Evolutionary conservation across 345 rosid genomes (phyloP).

Genomic region (Geranium rotundifolium): DNA sequence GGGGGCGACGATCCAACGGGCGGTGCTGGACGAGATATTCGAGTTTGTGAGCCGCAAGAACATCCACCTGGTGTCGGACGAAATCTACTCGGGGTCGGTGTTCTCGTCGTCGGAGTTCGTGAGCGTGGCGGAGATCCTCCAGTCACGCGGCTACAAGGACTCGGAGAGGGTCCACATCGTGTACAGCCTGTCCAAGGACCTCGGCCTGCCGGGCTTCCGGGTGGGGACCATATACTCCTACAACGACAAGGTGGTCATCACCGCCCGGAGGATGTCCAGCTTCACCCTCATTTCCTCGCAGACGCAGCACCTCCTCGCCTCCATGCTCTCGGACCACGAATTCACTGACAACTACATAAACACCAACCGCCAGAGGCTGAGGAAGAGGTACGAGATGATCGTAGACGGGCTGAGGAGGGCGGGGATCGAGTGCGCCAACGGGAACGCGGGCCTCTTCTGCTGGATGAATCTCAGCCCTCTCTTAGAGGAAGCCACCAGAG

Average conservation of each 20-base stretch:
- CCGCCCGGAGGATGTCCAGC: slow-evolving; percentile 85
- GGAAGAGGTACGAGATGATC: slow-evolving; percentile 34
- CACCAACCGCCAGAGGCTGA: slow-evolving; percentile 27
- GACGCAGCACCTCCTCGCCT: slow-evolving; percentile 59
- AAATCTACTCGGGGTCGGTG: slow-evolving; percentile 74
- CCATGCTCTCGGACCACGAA: slow-evolving; percentile 61
- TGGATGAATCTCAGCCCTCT: slow-evolving; percentile 77
- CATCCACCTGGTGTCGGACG: slow-evolving; percentile 76
- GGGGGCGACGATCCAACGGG: slow-evolving; percentile 53
- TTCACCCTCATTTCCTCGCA: slow-evolving; percentile 82
- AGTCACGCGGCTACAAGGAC: slow-evolving; percentile 26
- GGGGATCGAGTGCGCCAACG: slow-evolving; percentile 50
- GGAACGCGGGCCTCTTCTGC: slow-evolving; percentile 59
- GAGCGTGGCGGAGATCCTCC: slow-evolving; percentile 63
- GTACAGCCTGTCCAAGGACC: slow-evolving; percentile 80
- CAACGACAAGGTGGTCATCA: slow-evolving; percentile 56
- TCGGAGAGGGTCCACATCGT: slow-evolving; percentile 59
- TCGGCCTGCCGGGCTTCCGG: slow-evolving; percentile 86
- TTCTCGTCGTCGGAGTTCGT: slow-evolving; percentile 44
- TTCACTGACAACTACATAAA: slow-evolving; percentile 50
- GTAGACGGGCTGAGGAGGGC: slow-evolving; percentile 37
- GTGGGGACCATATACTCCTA: slow-evolving; percentile 83
- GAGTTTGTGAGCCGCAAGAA: slow-evolving; percentile 58
- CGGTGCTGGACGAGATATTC: slow-evolving; percentile 37
- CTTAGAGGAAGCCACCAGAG: slow-evolving; percentile 37